A percentile compares a stretch with the other conserved stretches of the same genome.
Conservation (phyloP, 2,329 filamentous ascomycete species). For the Beauveria sp. region DNA sequence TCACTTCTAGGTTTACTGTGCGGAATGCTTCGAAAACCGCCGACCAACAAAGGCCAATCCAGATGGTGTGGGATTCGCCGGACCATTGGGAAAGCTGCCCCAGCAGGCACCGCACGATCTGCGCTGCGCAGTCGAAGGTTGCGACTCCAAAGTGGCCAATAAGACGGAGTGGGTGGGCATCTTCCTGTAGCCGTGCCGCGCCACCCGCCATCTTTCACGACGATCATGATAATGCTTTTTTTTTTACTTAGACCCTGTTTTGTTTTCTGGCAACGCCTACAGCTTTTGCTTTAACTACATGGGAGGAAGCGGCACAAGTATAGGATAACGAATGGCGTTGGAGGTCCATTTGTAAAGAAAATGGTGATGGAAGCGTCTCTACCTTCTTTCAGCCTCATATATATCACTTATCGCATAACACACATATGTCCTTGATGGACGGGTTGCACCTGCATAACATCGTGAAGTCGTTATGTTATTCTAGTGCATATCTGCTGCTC, state of each 20-base stretch:
- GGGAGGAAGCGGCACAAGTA: neutral
- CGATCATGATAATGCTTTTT: neutral
- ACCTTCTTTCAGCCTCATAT: neutral
- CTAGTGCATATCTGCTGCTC: neutral
- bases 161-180: slow-evolving; percentile 57
- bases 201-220: neutral
- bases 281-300: neutral
- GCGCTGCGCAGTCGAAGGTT: slow-evolving; percentile 50
- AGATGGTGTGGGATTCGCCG: slow-evolving; percentile 32
- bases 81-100: slow-evolving; percentile 21
- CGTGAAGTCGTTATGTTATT: neutral
- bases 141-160: slow-evolving; percentile 42
- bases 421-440: neutral
- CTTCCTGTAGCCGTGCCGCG: slow-evolving; percentile 35
- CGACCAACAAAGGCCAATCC: slow-evolving; percentile 29
- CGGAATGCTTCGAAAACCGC: slow-evolving; percentile 52
- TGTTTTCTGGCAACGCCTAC: neutral
- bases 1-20: slow-evolving; percentile 51
- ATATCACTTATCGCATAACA: neutral
- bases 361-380: neutral
- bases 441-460: no score
- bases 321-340: neutral
- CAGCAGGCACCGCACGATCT: slow-evolving; percentile 26
- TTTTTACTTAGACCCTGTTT: neutral
- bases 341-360: neutral